Evolutionary conservation across 2,329 filamentous ascomycete species (phyloP).

Genomic region (Fusarium sp.): DNA sequence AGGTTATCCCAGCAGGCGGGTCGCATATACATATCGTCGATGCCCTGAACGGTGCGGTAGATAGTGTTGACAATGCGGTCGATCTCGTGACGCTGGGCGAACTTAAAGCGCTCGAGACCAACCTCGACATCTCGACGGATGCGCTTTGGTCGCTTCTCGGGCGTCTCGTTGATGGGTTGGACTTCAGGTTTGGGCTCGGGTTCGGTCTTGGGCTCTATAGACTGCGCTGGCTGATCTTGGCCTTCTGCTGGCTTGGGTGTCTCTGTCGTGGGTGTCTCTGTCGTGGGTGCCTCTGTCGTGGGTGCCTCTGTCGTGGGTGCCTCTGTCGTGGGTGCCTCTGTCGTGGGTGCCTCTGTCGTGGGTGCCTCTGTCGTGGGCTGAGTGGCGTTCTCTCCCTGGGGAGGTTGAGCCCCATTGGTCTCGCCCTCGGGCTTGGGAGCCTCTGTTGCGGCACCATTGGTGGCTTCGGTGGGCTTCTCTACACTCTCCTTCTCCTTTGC

Average conservation of each 20-base stretch:
- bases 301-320: conserved; percentile 7
- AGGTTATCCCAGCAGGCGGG: conserved; percentile 92
- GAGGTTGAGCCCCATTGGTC: conserved; percentile 30
- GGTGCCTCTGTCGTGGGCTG: conserved; percentile 7
- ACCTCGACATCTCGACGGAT: conserved; percentile 80
- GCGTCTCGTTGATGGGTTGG: conserved; percentile 48
- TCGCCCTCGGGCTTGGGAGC: conserved; percentile 30
- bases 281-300: conserved; percentile 4
- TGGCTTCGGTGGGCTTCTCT: conserved; percentile 2
- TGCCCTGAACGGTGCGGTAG: conserved; percentile 85
- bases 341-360: conserved; percentile 45
- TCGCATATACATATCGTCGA: conserved; percentile 87
- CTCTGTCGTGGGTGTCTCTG: conserved; percentile 33
- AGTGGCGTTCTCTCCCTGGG: conserved; percentile 20
- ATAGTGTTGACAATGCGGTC: conserved; percentile 88
- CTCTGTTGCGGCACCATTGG: conserved; percentile 41
- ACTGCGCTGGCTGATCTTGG: conserved; percentile 38
- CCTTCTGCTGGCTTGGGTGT: conserved; percentile 48
- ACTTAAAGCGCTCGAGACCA: conserved; percentile 81
- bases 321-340: conserved; percentile 47
- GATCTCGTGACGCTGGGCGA: conserved; percentile 79
- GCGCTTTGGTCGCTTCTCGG: conserved; percentile 67
- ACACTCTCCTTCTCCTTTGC: conserved; percentile 53
- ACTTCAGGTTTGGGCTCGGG: conserved; percentile 37
- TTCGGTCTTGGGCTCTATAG: conserved; percentile 42